Conservation (phyloP, 805 yeast species). For the Ogataea trehalophila region DNA sequence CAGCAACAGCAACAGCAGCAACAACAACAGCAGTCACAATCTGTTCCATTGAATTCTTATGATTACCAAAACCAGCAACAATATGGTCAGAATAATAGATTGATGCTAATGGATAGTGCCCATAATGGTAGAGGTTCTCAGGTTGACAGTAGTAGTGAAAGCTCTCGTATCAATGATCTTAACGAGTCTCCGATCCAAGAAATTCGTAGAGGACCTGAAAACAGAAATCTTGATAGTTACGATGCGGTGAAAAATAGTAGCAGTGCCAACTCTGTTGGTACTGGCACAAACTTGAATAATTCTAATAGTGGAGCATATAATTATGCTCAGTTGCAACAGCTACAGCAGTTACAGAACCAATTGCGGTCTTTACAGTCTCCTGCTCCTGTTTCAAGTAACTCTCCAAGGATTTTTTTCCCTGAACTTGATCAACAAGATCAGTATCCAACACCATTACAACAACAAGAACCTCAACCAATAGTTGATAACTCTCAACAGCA, state of each 20-base stretch:
- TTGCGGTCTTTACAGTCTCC: slow-evolving; percentile 8
- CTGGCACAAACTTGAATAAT: too few species aligned
- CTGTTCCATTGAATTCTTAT: slow-evolving; percentile 8
- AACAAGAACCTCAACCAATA: not conserved
- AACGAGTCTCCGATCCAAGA: slow-evolving; percentile 26
- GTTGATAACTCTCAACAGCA: not conserved
- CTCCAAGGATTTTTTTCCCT: slow-evolving; percentile 27
- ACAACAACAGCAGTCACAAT: slow-evolving; percentile 6
- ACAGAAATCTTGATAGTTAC: slow-evolving; percentile 19
- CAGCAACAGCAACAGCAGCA: slow-evolving; percentile 2
- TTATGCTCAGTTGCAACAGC: not conserved
- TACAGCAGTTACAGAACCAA: slow-evolving; percentile 1
- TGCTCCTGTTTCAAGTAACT: slow-evolving; percentile 11
- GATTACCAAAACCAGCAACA: slow-evolving; percentile 10
- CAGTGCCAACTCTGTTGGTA: not conserved
- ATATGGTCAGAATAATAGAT: slow-evolving; percentile 9
- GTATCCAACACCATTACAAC: slow-evolving; percentile 5
- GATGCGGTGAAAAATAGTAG: slow-evolving; percentile 4
- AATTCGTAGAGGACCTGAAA: slow-evolving; percentile 29
- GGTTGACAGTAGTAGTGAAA: not conserved
- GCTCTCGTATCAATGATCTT: slow-evolving; percentile 8
- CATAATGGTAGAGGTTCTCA: slow-evolving; percentile 12
- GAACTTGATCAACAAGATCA: slow-evolving; percentile 16
- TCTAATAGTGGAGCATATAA: too few species aligned
- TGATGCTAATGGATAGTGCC: slow-evolving; percentile 28